These are phyloP conservation scores for Alopecurus myosuroides DNA, from an alignment of 176 grass and related monocot genomes.

Conservation along the genomic window DNA sequence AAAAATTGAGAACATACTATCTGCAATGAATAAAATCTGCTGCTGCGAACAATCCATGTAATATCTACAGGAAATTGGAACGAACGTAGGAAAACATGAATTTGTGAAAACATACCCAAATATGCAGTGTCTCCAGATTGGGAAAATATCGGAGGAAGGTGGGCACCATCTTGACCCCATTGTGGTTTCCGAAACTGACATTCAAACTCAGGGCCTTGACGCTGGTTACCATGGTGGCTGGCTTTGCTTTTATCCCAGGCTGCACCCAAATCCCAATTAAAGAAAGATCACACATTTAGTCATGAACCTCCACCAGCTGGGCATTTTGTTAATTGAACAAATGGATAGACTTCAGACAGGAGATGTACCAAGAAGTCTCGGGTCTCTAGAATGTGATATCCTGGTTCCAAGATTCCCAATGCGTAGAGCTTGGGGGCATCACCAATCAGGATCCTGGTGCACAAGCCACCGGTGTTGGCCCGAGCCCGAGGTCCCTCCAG, in stretches of 20 bases:
- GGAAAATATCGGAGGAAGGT: background rate
- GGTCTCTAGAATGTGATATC: background rate
- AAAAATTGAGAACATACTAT: background rate
- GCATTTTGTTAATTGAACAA: background rate
- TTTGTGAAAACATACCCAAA: background rate
- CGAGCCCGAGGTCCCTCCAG: background rate
- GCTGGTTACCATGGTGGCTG: background rate
- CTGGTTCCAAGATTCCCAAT: background rate
- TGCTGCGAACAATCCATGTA: no score
- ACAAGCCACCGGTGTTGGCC: background rate
- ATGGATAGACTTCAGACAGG: background rate
- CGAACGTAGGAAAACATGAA: background rate
- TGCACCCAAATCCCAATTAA: background rate
- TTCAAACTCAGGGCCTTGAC: background rate
- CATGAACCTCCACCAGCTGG: background rate
- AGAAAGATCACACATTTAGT: background rate
- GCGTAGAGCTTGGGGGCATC: background rate
- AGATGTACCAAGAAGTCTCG: background rate
- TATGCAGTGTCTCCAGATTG: background rate
- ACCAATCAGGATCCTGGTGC: background rate
- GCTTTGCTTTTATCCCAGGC: background rate
- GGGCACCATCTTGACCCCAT: background rate
- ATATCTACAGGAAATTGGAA: background rate
- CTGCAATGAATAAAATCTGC: background rate
- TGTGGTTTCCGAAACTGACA: background rate